Conservation (phyloP, 805 yeast genomes). For the Peterozyma toletana region DNA sequence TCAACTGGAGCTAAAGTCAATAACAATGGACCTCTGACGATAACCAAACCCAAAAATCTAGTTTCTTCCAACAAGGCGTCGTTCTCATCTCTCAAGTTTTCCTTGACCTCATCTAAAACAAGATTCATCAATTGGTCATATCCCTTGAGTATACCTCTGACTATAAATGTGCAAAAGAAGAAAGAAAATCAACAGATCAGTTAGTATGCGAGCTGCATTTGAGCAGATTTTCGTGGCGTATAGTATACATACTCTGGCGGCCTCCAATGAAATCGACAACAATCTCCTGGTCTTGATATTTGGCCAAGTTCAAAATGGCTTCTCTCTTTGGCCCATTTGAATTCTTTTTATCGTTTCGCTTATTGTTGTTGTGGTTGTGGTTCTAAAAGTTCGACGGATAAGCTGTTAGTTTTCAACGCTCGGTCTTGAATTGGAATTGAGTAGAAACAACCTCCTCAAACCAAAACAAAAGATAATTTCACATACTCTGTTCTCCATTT, state of each 20-base stretch:
- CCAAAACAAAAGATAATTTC: too few species aligned
- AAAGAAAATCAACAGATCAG: not conserved
- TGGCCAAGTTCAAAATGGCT: constrained; percentile 75
- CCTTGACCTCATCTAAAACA: constrained; percentile 66
- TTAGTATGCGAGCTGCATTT: not conserved
- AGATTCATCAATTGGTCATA: constrained; percentile 76
- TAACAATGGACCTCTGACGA: constrained; percentile 79
- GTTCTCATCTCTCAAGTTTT: constrained; percentile 44
- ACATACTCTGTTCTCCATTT: too few species aligned
- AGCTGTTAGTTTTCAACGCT: too few species aligned
- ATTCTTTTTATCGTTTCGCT: constrained; percentile 6
- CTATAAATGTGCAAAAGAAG: constrained; percentile 14
- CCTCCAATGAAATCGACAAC: constrained; percentile 83
- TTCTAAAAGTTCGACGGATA: too few species aligned
- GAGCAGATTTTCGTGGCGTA: not conserved
- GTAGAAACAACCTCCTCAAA: too few species aligned
- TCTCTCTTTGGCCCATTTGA: constrained; percentile 65
- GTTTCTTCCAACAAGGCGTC: constrained; percentile 40
- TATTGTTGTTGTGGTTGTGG: constrained; percentile 1
- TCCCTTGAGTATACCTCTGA: constrained; percentile 78
- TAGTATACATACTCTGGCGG: constrained; percentile 38
- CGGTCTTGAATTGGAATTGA: too few species aligned
- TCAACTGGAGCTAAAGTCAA: constrained; percentile 69
- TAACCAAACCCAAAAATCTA: constrained; percentile 69
- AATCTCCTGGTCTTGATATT: constrained; percentile 65